Conservation (phyloP, 495 filamentous ascomycete species). For the Aspergillus diversus region DNA sequence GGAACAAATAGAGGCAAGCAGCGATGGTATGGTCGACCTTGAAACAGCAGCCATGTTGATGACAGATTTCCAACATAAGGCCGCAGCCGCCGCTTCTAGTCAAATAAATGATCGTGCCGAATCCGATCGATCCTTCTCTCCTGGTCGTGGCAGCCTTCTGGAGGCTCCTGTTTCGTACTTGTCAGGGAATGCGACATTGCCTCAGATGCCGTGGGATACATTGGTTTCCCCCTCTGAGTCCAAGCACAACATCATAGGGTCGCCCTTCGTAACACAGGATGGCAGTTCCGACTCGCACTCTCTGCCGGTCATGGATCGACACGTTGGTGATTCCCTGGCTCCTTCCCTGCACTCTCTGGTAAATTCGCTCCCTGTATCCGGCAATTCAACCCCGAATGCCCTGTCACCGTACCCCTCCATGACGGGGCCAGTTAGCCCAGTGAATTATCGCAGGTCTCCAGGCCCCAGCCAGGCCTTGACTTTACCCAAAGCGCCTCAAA, state of each 20-base stretch:
- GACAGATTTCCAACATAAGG: slow-evolving; percentile 97
- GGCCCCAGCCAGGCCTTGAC: slow-evolving; percentile 66
- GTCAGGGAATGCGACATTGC: slow-evolving; percentile 74
- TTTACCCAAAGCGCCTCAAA: slow-evolving; percentile 67
- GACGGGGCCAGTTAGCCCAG: slow-evolving; percentile 71
- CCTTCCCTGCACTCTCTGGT: slow-evolving; percentile 69
- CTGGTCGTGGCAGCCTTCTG: slow-evolving; percentile 66
- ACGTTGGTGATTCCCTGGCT: slow-evolving; percentile 59
- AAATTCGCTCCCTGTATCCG: slow-evolving; percentile 69
- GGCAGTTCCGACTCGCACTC: slow-evolving; percentile 62
- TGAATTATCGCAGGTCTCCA: slow-evolving; percentile 69
- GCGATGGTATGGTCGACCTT: slow-evolving; percentile 94
- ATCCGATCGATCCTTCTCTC: slow-evolving; percentile 72
- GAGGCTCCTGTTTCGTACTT: slow-evolving; percentile 74
- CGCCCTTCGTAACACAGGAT: slow-evolving; percentile 69
- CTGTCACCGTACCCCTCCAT: slow-evolving; percentile 78
- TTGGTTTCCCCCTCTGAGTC: slow-evolving; percentile 70
- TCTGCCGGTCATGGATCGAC: slow-evolving; percentile 68
- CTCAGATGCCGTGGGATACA: slow-evolving; percentile 89
- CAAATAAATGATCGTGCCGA: slow-evolving; percentile 73
- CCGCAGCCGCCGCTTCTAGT: slow-evolving; percentile 78
- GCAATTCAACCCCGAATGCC: slow-evolving; percentile 76
- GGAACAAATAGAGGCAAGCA: slow-evolving; percentile 93
- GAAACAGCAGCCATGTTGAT: slow-evolving; percentile 99
- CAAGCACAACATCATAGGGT: slow-evolving; percentile 66